These are phyloP conservation scores for Kurtzmaniella fragi DNA, from an alignment of 805 yeast species.

Conservation along the genomic window DNA sequence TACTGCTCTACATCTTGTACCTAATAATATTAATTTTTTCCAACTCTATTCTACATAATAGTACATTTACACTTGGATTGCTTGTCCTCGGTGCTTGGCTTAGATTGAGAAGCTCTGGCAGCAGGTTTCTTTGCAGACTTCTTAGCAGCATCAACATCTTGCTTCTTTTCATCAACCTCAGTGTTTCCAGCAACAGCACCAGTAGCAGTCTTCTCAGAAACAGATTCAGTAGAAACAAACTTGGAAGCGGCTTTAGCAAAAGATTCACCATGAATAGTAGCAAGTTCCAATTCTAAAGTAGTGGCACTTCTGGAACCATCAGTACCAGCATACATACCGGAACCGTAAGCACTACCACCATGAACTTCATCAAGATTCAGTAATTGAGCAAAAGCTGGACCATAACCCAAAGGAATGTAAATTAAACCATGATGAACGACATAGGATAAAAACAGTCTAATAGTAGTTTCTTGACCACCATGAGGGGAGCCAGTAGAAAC, in stretches of 20 bases:
- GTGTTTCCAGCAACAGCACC: conserved; percentile 1
- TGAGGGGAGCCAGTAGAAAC: conserved; percentile 20
- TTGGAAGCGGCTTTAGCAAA: conserved; percentile 15
- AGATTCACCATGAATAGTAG: conserved; percentile 15
- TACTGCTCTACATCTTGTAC: too few relatives aligned
- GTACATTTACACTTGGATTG: conserved; percentile 3
- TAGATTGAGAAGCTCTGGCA: conserved; percentile 2
- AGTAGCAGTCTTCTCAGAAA: conserved; percentile 4
- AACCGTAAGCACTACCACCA: conserved; percentile 25
- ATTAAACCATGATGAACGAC: conserved; percentile 21
- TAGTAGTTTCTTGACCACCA: conserved; percentile 22
- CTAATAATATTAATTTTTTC: too few relatives aligned
- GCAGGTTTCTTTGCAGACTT: neutral
- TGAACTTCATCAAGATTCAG: conserved; percentile 14
- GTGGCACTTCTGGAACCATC: conserved; percentile 16
- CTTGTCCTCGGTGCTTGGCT: conserved; percentile 2
- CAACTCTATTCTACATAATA: neutral
- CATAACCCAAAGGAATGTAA: conserved; percentile 21
- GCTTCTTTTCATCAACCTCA: conserved; percentile 3
- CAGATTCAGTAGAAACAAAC: conserved; percentile 6
- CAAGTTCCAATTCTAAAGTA: conserved; percentile 16
- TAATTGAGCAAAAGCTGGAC: conserved; percentile 11
- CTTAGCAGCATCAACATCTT: neutral
- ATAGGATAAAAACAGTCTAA: conserved; percentile 17
- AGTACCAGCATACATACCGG: conserved; percentile 20